phyloP scores from a whole-genome alignment of 495 filamentous ascomycete species.

The Diplogelasinospora grovesii region DNA sequence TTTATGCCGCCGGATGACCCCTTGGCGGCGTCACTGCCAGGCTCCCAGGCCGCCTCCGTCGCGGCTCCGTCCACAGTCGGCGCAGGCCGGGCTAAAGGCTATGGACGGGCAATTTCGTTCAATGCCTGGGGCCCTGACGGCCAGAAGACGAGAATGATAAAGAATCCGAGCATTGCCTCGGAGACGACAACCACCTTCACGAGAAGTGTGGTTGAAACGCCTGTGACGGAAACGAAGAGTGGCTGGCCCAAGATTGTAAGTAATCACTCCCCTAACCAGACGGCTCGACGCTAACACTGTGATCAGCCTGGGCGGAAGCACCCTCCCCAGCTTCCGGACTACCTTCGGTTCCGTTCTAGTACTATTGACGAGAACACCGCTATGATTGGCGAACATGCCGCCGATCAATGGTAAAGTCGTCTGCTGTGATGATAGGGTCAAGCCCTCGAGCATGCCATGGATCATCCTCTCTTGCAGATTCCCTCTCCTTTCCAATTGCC shows the following conservation, averaged over 20 bases:
- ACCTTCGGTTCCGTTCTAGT: slow-evolving; percentile 6
- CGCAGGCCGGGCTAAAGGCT: too few species aligned
- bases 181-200: not conserved
- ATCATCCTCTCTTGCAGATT: too few species aligned
- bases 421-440: too few species aligned
- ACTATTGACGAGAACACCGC: too few species aligned
- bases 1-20: slow-evolving; percentile 1
- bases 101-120: slow-evolving; percentile 4
- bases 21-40: not conserved
- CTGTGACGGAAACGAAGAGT: not conserved
- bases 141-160: slow-evolving; percentile 4
- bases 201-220: not conserved
- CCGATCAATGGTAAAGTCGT: too few species aligned
- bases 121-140: slow-evolving; percentile 15
- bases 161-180: slow-evolving; percentile 2
- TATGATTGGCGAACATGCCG: too few species aligned
- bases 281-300: not conserved
- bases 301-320: slow-evolving; percentile 6
- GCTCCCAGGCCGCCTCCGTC: not conserved
- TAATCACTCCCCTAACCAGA: not conserved
- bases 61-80: not conserved
- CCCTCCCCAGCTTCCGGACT: slow-evolving; percentile 7
- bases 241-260: slow-evolving; percentile 16
- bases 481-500: too few species aligned
- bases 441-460: too few species aligned